A percentile compares a stretch with the other conserved stretches of the same genome.
Evolutionary conservation across 2,329 filamentous ascomycete species (phyloP).

Genomic region (Cordyceps cicadae): DNA sequence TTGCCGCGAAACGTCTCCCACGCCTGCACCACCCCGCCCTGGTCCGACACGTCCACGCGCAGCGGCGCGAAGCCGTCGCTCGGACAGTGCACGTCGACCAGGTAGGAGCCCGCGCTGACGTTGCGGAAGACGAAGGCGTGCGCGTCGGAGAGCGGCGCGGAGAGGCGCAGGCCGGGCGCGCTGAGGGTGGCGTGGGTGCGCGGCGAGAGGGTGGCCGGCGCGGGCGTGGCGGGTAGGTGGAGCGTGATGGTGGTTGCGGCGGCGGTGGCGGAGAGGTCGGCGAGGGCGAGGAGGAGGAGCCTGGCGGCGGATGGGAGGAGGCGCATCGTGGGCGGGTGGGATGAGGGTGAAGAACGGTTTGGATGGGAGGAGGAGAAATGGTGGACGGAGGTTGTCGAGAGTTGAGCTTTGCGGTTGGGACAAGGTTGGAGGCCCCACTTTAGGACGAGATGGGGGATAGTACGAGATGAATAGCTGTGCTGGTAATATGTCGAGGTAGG

Average conservation of each 20-base stretch:
- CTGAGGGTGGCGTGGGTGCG: constrained; percentile 40
- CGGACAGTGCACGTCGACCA: constrained; percentile 69
- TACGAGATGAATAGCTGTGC: too few relatives aligned
- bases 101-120: constrained; percentile 64
- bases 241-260: constrained; percentile 30
- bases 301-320: constrained; percentile 24
- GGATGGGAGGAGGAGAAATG: not conserved
- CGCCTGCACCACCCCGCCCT: constrained; percentile 40
- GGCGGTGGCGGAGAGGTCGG: constrained; percentile 22
- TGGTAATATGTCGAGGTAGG: too few relatives aligned
- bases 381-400: not conserved
- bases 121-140: constrained; percentile 72
- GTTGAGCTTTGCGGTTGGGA: not conserved
- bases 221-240: constrained; percentile 39
- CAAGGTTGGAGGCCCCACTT: not conserved
- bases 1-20: constrained; percentile 87
- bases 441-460: too few relatives aligned
- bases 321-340: constrained; percentile 23
- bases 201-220: constrained; percentile 34
- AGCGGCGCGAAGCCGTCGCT: constrained; percentile 71
- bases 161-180: constrained; percentile 31
- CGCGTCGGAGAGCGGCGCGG: constrained; percentile 56
- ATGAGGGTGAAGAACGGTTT: not conserved
- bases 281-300: constrained; percentile 26
- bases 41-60: constrained; percentile 60